A percentile compares a stretch with the other conserved stretches of the same genome.
Conservation (phyloP, 1,284 basidiomycete species). For the Rhodotorula sp. region DNA sequence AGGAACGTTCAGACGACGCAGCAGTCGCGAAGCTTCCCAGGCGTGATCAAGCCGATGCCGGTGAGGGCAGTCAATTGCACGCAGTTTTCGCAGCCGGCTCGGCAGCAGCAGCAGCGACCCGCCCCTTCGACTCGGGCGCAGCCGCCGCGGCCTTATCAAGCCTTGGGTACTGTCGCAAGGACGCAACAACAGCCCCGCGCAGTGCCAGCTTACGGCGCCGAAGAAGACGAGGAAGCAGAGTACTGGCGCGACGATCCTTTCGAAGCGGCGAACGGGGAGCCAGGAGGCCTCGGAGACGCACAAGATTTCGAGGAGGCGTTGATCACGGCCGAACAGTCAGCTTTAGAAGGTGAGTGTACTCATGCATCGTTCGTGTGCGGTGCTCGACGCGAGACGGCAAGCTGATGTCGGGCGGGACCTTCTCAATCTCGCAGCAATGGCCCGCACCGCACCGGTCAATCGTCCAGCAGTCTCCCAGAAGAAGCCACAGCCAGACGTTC, state of each 20-base stretch:
- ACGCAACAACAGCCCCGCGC: neutral
- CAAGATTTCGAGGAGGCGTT: conserved; percentile 5
- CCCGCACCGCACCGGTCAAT: neutral
- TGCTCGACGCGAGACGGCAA: neutral
- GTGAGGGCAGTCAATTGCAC: neutral
- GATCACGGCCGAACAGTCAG: neutral
- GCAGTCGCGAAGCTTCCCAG: neutral
- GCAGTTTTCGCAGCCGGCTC: neutral
- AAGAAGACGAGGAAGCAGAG: conserved; percentile 5
- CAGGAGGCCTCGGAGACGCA: neutral
- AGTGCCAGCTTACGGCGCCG: neutral
- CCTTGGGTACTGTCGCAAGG: neutral
- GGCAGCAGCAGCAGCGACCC: neutral
- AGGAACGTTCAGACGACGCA: no score
- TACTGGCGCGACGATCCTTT: conserved; percentile 4
- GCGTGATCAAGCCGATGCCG: conserved; percentile 1
- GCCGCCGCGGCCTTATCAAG: neutral
- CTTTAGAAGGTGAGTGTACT: neutral
- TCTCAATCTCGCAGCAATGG: neutral
- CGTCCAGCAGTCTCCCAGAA: neutral
- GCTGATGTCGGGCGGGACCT: conserved; percentile 2
- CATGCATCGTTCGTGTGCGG: no score
- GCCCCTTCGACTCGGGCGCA: neutral
- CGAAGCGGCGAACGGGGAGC: no score
- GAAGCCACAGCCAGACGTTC: neutral